Evolutionary conservation across 805 yeast species (phyloP).

Genomic region (Geotrichum ghanense): DNA sequence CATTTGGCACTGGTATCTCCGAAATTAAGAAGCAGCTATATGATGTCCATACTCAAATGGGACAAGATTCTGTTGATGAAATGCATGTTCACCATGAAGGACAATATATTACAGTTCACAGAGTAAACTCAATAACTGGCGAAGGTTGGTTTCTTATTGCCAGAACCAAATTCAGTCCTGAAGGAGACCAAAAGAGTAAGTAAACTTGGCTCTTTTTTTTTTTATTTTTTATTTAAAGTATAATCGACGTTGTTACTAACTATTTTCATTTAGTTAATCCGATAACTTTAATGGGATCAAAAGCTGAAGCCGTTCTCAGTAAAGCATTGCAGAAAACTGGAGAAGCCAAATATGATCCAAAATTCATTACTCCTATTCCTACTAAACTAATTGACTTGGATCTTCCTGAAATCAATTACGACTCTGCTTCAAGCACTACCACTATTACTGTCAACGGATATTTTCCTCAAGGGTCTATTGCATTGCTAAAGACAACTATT

Average conservation of each 20-base stretch:
- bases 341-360: conserved; percentile 29
- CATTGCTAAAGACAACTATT: conserved; percentile 63
- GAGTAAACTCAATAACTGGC: conserved; percentile 75
- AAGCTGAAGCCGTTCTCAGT: conserved; percentile 39
- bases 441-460: conserved; percentile 44
- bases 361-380: conserved; percentile 48
- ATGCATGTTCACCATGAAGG: conserved; percentile 93
- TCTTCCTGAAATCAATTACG: conserved; percentile 36
- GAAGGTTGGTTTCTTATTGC: conserved; percentile 84
- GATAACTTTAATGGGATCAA: conserved; percentile 24
- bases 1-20: conserved; percentile 54
- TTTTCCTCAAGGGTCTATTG: conserved; percentile 87
- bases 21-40: conserved; percentile 41
- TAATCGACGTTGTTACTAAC: no score
- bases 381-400: conserved; percentile 45
- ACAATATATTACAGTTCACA: conserved; percentile 81
- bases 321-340: conserved; percentile 46
- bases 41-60: conserved; percentile 27
- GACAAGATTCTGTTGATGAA: conserved; percentile 55
- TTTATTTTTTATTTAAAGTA: not conserved
- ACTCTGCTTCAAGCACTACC: conserved; percentile 34
- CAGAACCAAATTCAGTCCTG: conserved; percentile 59
- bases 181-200: conserved; percentile 21
- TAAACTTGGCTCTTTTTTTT: not conserved
- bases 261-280: conserved; percentile 20